phyloP scores from a whole-genome alignment of 345 rosid genomes.

The Gossypium ekmanianum region DNA sequence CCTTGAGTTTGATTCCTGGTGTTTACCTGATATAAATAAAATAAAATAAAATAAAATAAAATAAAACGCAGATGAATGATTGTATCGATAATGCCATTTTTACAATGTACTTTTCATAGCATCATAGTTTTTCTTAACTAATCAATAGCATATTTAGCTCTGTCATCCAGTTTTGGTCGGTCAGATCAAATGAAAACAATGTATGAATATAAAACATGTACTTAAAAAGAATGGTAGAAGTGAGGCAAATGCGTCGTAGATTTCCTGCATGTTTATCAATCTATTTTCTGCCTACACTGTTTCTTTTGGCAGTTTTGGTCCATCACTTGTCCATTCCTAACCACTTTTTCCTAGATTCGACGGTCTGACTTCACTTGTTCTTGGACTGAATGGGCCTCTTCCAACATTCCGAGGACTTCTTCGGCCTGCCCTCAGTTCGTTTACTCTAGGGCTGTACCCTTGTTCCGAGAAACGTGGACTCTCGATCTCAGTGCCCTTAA shows the following conservation, averaged over 20 bases:
- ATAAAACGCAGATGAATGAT: neutral
- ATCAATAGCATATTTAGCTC: neutral
- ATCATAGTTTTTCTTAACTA: neutral
- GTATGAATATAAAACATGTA: neutral
- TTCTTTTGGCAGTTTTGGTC: conserved; percentile 7
- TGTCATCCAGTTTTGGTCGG: neutral
- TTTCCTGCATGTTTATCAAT: neutral
- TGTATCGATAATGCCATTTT: neutral
- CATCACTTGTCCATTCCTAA: conserved; percentile 19
- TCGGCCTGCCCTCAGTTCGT: conserved; percentile 12
- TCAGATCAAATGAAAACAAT: neutral
- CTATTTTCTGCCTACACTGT: neutral
- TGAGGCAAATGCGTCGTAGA: neutral
- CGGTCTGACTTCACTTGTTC: neutral
- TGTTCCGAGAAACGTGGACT: conserved; percentile 57
- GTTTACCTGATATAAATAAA: too few species aligned
- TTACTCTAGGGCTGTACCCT: conserved; percentile 49
- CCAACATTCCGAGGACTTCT: neutral
- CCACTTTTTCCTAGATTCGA: conserved; percentile 49
- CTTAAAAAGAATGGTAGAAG: too few species aligned
- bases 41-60: too few species aligned
- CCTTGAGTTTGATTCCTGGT: too few species aligned
- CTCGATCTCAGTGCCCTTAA: conserved; percentile 45
- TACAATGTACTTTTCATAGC: neutral
- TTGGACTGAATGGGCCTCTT: conserved; percentile 10